These are phyloP conservation scores for Torulaspora gathmanii DNA, from an alignment of 805 yeast species.

Conservation along the genomic window DNA sequence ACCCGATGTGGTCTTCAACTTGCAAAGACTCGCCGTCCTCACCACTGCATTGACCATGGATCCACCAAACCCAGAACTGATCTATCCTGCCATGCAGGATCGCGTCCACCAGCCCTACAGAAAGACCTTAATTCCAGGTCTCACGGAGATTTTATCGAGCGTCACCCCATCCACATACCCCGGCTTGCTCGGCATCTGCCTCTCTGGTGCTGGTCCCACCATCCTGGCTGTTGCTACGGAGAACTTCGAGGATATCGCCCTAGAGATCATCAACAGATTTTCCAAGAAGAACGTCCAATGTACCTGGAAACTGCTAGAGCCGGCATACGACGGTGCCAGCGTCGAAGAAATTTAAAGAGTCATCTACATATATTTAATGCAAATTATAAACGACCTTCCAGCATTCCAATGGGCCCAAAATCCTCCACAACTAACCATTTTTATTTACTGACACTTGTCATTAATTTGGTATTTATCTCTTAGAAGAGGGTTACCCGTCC, in stretches of 20 bases:
- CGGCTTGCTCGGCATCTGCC: slow-evolving; percentile 88
- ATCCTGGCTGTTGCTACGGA: slow-evolving; percentile 88
- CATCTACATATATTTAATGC: background rate
- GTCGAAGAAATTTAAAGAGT: slow-evolving; percentile 33
- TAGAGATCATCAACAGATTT: slow-evolving; percentile 66
- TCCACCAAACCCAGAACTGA: slow-evolving; percentile 75
- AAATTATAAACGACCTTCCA: background rate
- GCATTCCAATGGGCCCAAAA: background rate
- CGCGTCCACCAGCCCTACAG: slow-evolving; percentile 97
- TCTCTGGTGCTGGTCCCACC: slow-evolving; percentile 98
- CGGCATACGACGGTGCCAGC: slow-evolving; percentile 83
- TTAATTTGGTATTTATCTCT: background rate
- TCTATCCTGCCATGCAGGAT: slow-evolving; percentile 95
- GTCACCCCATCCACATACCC: slow-evolving; percentile 79
- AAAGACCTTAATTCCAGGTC: slow-evolving; percentile 84
- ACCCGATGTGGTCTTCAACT: slow-evolving; percentile 81
- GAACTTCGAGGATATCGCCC: slow-evolving; percentile 79
- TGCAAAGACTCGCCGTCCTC: slow-evolving; percentile 87
- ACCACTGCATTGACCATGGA: slow-evolving; percentile 87
- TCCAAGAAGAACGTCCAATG: slow-evolving; percentile 62
- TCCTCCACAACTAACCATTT: background rate
- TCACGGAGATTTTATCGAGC: slow-evolving; percentile 69
- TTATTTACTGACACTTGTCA: background rate
- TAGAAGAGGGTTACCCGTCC: slow-evolving; percentile 1
- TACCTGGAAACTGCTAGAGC: slow-evolving; percentile 76